These are phyloP conservation scores for Sextonia rubra DNA, from an alignment of 164 flowering plant genomes.

Conservation along the genomic window DNA sequence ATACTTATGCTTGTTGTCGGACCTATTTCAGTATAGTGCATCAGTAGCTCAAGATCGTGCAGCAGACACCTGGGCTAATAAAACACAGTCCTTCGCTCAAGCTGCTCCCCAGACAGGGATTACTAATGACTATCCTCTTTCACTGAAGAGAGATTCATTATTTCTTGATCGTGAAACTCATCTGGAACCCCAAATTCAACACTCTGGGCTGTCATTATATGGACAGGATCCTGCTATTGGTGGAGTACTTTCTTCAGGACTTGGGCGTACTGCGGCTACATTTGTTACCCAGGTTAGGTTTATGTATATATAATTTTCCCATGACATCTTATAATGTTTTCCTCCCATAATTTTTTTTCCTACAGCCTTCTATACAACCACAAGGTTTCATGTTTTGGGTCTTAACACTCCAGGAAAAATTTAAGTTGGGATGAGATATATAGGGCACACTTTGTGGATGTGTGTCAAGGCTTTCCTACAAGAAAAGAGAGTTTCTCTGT, in stretches of 20 bases:
- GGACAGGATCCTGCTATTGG: slow-evolving; percentile 61
- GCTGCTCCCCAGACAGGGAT: slow-evolving; percentile 39
- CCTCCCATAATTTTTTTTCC: not conserved
- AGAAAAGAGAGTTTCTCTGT: no score
- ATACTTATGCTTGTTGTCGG: slow-evolving; percentile 4
- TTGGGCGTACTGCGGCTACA: slow-evolving; percentile 56
- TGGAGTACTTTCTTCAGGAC: slow-evolving; percentile 45
- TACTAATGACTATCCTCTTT: slow-evolving; percentile 42
- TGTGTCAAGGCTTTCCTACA: no score
- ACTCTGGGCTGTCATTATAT: slow-evolving; percentile 50
- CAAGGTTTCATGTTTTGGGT: no score
- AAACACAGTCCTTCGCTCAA: slow-evolving; percentile 26
- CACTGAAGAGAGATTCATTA: slow-evolving; percentile 50
- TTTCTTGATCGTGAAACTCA: slow-evolving; percentile 61
- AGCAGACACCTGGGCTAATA: slow-evolving; percentile 47
- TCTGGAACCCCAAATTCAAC: slow-evolving; percentile 41
- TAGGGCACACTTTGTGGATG: no score
- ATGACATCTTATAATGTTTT: not conserved
- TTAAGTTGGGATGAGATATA: no score
- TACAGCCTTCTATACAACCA: no score
- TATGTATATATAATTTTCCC: not conserved
- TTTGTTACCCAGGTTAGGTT: slow-evolving; percentile 73
- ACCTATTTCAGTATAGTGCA: slow-evolving; percentile 41
- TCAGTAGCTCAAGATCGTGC: slow-evolving; percentile 51
- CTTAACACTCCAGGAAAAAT: no score